phyloP scores from a whole-genome alignment of 2,329 filamentous ascomycete genomes.

The Colletotrichum graminicola region DNA sequence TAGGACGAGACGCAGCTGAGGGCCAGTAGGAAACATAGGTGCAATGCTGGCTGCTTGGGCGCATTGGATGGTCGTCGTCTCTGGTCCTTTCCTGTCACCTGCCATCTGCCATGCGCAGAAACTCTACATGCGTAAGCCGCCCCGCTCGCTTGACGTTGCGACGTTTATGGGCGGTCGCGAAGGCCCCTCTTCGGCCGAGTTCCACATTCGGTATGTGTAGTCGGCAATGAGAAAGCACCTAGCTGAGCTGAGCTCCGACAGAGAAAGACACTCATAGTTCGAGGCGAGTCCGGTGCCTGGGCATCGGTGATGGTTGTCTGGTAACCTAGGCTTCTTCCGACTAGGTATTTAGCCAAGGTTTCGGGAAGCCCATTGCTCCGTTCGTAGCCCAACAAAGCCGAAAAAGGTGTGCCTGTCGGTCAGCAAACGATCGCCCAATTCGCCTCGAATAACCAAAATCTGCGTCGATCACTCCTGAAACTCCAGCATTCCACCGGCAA shows the following conservation, averaged over 20 bases:
- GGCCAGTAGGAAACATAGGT: not conserved
- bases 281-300: not conserved
- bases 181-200: not conserved
- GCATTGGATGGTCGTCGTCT: constrained; percentile 25
- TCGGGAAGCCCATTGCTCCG: not conserved
- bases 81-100: constrained; percentile 28
- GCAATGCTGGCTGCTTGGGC: constrained; percentile 12
- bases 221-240: not conserved
- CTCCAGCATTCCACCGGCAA: not conserved
- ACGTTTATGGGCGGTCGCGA: not conserved
- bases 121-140: not conserved
- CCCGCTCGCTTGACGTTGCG: not conserved
- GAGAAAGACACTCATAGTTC: not conserved
- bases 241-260: too few species aligned
- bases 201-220: not conserved
- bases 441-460: not conserved
- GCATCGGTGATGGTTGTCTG: not conserved
- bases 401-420: not conserved
- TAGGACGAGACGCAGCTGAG: constrained; percentile 31
- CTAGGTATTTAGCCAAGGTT: not conserved
- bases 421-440: not conserved
- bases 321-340: not conserved
- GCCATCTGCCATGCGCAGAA: constrained; percentile 25
- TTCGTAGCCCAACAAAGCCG: not conserved
- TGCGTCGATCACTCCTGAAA: constrained; percentile 13